Evolutionary conservation across 345 rosid genomes (phyloP).

Genomic region (Balakata baccata): DNA sequence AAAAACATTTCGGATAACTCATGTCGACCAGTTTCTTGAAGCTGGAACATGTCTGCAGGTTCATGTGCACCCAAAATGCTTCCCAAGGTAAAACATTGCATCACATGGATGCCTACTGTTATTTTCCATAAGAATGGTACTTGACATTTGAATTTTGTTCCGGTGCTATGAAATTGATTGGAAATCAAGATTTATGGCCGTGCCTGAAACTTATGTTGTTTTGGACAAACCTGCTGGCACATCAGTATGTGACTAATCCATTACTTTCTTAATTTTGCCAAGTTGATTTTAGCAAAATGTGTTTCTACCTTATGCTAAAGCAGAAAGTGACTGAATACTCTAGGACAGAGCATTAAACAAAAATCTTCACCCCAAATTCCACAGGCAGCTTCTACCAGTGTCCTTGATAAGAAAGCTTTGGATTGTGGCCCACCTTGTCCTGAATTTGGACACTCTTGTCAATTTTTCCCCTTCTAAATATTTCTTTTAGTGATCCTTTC

Average conservation of each 20-base stretch:
- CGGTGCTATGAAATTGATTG: conserved; percentile 93
- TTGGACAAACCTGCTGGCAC: conserved; percentile 96
- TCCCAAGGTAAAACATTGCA: conserved; percentile 54
- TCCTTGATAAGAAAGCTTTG: not conserved
- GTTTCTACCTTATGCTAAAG: not conserved
- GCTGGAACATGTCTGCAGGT: conserved; percentile 82
- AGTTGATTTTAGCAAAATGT: not conserved
- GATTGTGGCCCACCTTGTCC: not conserved
- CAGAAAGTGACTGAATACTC: not conserved
- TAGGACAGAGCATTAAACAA: too few relatives aligned
- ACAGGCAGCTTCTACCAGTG: not conserved
- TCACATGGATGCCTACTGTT: not conserved
- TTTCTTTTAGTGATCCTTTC: not conserved
- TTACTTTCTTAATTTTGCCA: conserved; percentile 1
- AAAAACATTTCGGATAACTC: conserved; percentile 73
- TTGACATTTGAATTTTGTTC: conserved; percentile 16
- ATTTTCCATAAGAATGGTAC: not conserved
- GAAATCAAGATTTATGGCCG: conserved; percentile 71
- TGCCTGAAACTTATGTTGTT: conserved; percentile 70
- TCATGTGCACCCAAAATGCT: conserved; percentile 91
- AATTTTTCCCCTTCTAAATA: not conserved
- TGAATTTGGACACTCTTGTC: not conserved
- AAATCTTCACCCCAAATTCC: not conserved
- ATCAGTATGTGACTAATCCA: conserved; percentile 52
- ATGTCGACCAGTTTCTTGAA: conserved; percentile 58